Base-by-base conservation (phyloP, 2,329 filamentous ascomycete species). In the Fusarium sterilihyphosum region DNA sequence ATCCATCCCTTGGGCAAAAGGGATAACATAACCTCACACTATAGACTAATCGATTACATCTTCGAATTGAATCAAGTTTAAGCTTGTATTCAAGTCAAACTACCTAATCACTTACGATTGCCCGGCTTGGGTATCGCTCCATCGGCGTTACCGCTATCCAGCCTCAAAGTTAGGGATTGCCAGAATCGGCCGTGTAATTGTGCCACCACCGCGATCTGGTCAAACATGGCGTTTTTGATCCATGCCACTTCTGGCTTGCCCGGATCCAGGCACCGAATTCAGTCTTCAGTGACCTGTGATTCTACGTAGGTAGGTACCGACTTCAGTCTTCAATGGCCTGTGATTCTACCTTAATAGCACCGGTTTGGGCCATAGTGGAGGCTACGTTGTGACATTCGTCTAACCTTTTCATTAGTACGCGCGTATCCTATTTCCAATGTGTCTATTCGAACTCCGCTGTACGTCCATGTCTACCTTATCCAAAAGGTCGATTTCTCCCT, bases 181-280 rank as follows among this genome's bases (percentile, higher is more conserved):
- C 58, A 60, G 60, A 35, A 43, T 49, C 37, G 41, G 53, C 20
- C 33, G 50, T 52, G 22, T 47, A 43, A 54, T 66, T 58, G 59
- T 63, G 52, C 67, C 61, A 66, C 61, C 62, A 71, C 62, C 38
- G 52, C 46, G 26, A 56, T 67, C 49, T 50, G 46, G 71, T 65
- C 52, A 67, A 73, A 70, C 72, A 75, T 61, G 72, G 72, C 65
- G 60, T 60, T 64, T 38, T 60, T 61, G 64, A 63, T 73, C 68
- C 72, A 66, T 63, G 67, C 60, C 41, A 31, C 67, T 59, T 35
- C 65, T 37, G 56, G 43, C 54, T 46, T 64, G 43, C 64, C 72
- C 72, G 49, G 68, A 73, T 75, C 54, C 64, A 73, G 68, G 64
- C 50, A 69, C 67, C 41, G 47, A 58, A 41, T 47, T 37, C 43